phyloP scores from a whole-genome alignment of 2,329 filamentous ascomycete genomes.

The Ascochyta koolunga region DNA sequence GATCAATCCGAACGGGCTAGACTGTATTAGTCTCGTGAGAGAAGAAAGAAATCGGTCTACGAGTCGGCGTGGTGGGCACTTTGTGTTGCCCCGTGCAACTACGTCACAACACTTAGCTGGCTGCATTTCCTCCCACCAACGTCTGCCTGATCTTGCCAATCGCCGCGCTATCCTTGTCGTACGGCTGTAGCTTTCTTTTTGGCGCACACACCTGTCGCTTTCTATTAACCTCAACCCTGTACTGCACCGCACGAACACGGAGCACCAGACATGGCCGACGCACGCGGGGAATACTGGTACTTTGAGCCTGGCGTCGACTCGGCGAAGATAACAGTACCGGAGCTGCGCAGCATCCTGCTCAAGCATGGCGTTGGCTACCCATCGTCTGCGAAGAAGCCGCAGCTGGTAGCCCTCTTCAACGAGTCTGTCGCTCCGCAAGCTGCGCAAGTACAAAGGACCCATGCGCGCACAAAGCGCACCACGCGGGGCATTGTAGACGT shows the following conservation, averaged over 20 bases:
- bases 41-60: background rate
- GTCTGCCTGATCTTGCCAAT: conserved; percentile 10
- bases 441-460: conserved; percentile 74
- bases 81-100: conserved; percentile 10
- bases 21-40: no score
- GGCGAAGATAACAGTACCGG: conserved; percentile 80
- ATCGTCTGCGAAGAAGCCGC: conserved; percentile 86
- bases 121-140: conserved; percentile 1
- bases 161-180: conserved; percentile 12
- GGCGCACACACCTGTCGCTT: background rate
- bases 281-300: conserved; percentile 60
- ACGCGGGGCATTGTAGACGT: conserved; percentile 81
- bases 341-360: conserved; percentile 88
- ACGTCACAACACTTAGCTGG: conserved; percentile 14
- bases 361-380: conserved; percentile 86
- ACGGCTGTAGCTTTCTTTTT: conserved; percentile 1
- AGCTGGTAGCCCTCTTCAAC: conserved; percentile 84
- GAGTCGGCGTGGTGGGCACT: conserved; percentile 4
- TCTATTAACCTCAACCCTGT: background rate
- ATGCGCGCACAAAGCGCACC: conserved; percentile 80
- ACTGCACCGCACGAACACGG: background rate
- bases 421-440: conserved; percentile 79
- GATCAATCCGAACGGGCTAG: no score
- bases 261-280: conserved; percentile 35
- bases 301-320: conserved; percentile 88